These are phyloP conservation scores for Malus fusca DNA, from an alignment of 306 rosid species.

Conservation along the genomic window DNA sequence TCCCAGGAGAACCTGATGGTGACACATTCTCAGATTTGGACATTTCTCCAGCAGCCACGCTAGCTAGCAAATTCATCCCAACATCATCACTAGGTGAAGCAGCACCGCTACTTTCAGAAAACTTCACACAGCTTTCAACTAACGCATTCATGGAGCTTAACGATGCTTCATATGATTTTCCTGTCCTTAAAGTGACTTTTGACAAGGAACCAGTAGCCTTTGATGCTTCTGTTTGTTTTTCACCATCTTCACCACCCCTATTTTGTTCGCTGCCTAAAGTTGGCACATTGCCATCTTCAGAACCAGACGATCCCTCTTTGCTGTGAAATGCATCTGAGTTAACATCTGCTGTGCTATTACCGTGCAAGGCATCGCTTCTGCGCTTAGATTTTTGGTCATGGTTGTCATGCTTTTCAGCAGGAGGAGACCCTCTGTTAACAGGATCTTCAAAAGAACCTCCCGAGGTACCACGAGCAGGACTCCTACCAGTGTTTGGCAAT, in stretches of 20 bases:
- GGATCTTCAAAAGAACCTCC: constrained; percentile 52
- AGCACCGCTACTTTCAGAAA: constrained; percentile 46
- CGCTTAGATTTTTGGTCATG: constrained; percentile 40
- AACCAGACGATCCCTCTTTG: constrained; percentile 43
- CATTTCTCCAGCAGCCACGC: constrained; percentile 84
- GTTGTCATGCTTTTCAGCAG: constrained; percentile 55
- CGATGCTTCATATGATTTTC: constrained; percentile 58
- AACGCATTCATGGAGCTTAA: constrained; percentile 69
- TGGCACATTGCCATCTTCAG: constrained; percentile 51
- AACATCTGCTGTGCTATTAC: constrained; percentile 34
- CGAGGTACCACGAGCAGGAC: constrained; percentile 49
- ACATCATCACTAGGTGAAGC: constrained; percentile 53
- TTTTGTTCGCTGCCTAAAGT: constrained; percentile 35
- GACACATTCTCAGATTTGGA: constrained; percentile 47
- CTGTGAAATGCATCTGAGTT: constrained; percentile 45
- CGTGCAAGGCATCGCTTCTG: constrained; percentile 34
- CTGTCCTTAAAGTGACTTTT: constrained; percentile 34
- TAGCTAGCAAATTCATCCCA: constrained; percentile 90
- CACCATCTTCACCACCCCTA: constrained; percentile 36
- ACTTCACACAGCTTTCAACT: constrained; percentile 70
- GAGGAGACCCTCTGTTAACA: constrained; percentile 51
- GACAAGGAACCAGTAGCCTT: constrained; percentile 43
- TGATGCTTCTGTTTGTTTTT: constrained; percentile 31
- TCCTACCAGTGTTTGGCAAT: constrained; percentile 52
- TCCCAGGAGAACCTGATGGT: constrained; percentile 53